Evolutionary conservation across 1,139 yeast genomes (phyloP), one percentile per base, ranked within the genome.

Genomic region (Nakaseomyces nivariensis): DNA sequence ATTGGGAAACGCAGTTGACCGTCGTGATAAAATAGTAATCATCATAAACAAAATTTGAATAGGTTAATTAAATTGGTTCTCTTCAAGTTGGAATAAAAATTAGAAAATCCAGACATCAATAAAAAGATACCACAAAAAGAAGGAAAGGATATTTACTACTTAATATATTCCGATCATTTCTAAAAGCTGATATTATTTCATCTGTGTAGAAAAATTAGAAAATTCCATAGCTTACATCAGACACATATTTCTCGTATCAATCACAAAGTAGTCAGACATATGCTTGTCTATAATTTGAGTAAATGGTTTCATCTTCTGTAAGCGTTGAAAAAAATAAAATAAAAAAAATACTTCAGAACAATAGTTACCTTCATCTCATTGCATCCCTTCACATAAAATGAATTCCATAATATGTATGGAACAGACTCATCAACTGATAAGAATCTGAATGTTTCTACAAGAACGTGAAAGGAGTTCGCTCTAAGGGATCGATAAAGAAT

Each of bases 21-120:
- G 97, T 90, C 97, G 97, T 90, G 97, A 90, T 46, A 52, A 82
- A 86, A 87, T 92, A 85, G 71, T 72, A 75, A 73, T 83, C 94
- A 85, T 87, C 97, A 89, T 89, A 77, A 82, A 85, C 85, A 68
- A 59, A 56, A 51, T 34, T 38, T 24, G 31, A 11, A 7, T 10
- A 13, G n/a, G 10, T 36, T 36, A 24, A 38, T 3, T 8, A 3
- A 7, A 37, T n/a, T 5, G 11, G 10, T n/a, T n/a, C 31, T 38
- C 42, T 38, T 38, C 13, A 25, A 38, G 1, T 5, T 6, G 6
- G 4, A 25, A 38, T 25, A 25, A 24, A 38, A 5, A 24, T 13
- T 10, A 17, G 24, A 17, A 17, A 17, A 36, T 17, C 6, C 38
- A 36, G 6, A 11, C n/a, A 11, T 5, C 36, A 9, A 9, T 5